phyloP scores from a whole-genome alignment of 2,329 filamentous ascomycete species.

The Phialemonium atrogriseum region DNA sequence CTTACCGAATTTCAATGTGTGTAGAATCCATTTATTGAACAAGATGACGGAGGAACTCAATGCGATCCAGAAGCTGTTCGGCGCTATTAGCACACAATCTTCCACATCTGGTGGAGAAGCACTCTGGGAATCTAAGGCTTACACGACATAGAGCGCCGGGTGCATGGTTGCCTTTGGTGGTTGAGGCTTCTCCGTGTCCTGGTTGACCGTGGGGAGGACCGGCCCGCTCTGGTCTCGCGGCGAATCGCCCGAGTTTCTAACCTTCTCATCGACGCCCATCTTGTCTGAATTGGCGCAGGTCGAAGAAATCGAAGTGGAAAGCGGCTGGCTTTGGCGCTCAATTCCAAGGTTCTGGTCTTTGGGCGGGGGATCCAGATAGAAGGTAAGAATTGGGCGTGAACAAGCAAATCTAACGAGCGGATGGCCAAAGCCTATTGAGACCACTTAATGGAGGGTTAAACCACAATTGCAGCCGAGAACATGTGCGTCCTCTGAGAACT shows the following conservation, averaged over 20 bases:
- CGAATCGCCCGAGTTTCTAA: conserved; percentile 71
- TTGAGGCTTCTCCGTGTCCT: conserved; percentile 62
- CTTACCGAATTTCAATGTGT: conserved; percentile 76
- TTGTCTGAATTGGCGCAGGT: conserved; percentile 18
- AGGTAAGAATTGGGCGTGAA: too few species aligned
- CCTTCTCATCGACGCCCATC: conserved; percentile 71
- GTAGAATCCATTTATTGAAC: conserved; percentile 98
- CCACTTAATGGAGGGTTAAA: too few species aligned
- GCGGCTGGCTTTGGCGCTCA: too few species aligned
- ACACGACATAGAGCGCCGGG: conserved; percentile 78
- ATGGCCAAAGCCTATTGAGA: conserved; percentile 4
- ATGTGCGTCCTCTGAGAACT: too few species aligned
- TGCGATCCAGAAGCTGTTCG: conserved; percentile 73
- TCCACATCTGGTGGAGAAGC: not conserved
- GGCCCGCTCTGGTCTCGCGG: conserved; percentile 50
- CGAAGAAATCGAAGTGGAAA: too few species aligned
- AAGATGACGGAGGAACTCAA: conserved; percentile 92
- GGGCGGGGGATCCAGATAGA: too few species aligned
- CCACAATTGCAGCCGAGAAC: too few species aligned
- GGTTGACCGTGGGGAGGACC: conserved; percentile 75
- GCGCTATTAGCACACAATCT: conserved; percentile 1
- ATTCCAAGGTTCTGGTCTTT: too few species aligned
- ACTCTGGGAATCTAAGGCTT: conserved; percentile 21
- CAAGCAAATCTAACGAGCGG: conserved; percentile 4
- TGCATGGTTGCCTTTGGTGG: conserved; percentile 59